Percentiles rank a stretch among this genome's conserved stretches.
Evolutionary conservation across 2,329 filamentous ascomycete species (phyloP).

Genomic region (Neonectria ditissima): DNA sequence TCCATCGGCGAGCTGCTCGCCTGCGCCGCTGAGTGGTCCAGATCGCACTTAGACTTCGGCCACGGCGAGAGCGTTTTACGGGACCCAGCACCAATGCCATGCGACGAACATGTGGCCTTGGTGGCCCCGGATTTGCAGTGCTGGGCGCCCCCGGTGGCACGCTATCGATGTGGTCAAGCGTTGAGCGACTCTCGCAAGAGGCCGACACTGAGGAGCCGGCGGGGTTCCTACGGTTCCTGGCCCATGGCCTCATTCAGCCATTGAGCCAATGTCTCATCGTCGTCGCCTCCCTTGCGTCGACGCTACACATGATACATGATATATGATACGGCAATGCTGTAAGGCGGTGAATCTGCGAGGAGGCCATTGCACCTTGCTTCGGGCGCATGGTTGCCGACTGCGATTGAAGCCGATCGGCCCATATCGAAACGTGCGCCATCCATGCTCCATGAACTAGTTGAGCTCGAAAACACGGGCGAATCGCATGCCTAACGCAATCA

Average conservation of each 20-base stretch:
- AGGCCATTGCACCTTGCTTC: slow-evolving; percentile 4
- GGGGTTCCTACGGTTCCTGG: slow-evolving; percentile 22
- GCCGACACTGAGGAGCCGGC: slow-evolving; percentile 1
- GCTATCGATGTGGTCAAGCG: slow-evolving; percentile 14
- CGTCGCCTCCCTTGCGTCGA: slow-evolving; percentile 38
- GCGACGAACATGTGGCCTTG: slow-evolving; percentile 38
- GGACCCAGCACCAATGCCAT: slow-evolving; percentile 29
- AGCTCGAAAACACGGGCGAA: slow-evolving; percentile 28
- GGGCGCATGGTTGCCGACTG: slow-evolving; percentile 8
- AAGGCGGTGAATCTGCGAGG: slow-evolving; percentile 43
- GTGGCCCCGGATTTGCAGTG: slow-evolving; percentile 18
- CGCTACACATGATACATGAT: slow-evolving; percentile 28
- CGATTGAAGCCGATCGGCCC: slow-evolving; percentile 36
- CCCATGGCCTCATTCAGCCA: slow-evolving; percentile 4
- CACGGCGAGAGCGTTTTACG: slow-evolving; percentile 39
- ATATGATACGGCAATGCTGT: slow-evolving; percentile 18
- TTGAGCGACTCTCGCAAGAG: neutral
- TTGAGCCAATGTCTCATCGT: slow-evolving; percentile 26
- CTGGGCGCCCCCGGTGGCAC: slow-evolving; percentile 10
- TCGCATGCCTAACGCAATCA: slow-evolving; percentile 19
- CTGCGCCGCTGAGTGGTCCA: slow-evolving; percentile 34
- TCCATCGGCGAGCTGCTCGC: slow-evolving; percentile 22
- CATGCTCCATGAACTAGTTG: slow-evolving; percentile 17
- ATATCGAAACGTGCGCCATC: slow-evolving; percentile 29
- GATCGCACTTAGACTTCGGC: slow-evolving; percentile 39